Evolutionary conservation across 164 flowering plant genomes (phyloP), one percentile per base, ranked within the genome.

Genomic region (Euptelea pleiosperma): DNA sequence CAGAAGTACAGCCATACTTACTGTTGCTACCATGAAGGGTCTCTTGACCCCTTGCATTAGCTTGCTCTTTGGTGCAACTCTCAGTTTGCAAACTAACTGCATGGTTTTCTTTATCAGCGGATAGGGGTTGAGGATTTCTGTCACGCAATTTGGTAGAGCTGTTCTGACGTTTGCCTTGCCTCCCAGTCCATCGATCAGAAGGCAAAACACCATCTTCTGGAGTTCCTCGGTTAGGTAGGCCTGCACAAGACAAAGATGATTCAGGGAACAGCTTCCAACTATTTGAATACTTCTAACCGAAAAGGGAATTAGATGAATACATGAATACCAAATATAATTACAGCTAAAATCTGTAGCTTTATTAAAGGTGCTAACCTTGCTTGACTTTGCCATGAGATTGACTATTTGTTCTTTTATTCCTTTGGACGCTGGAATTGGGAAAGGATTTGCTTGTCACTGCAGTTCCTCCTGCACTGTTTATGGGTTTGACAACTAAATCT

Each of bases 161-260:
- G 63, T 47, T 85, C 8, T 67, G 79, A 18, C 84, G 75, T 71
- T 71, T 78, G 28, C 78, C 61, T 67, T 67, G 86, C 66, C 76
- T 77, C 53, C 87, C 82, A 2, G 67, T 42, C 36, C 77, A 65
- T 25, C 66, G 65, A 50, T 73, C 89, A 65, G 68, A 52, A 55
- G 66, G 60, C 19, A 72, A 62, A 45, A 57, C 55, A 37, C 75
- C 78, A 70, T 63, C 74, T 46, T 74, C 77, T 48, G 59, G 19
- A 74, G 44, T 53, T 43, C 55, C 75, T 34, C 62, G 82, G 68
- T 77, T 74, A 24, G 75, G 29, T 30, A 71, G 39, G 26, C 70
- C 93, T 82, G 78, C 65, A 68, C 37, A 55, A 40, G 54, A 49
- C 6, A 48, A 34, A 41, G 4, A 29, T n/a, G 29, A 44, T 16